Percentiles rank a stretch among this genome's conserved stretches.
Conservation (phyloP, 352 stramenopile genomes). For the Thalassiosira hispida region DNA sequence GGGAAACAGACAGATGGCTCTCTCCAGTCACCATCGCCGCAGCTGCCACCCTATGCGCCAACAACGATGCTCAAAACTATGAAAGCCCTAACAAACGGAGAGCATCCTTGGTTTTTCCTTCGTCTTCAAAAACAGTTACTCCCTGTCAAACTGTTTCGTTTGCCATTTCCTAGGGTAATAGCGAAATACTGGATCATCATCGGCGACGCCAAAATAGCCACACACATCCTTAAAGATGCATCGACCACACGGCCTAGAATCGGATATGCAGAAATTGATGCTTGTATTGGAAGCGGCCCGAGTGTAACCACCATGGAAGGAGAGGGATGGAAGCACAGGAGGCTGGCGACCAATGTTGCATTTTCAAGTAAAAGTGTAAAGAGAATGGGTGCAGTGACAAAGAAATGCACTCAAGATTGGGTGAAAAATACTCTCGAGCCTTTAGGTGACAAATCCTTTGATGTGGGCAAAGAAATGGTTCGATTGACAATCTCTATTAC, state of each 20-base stretch:
- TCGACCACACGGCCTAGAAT: background rate
- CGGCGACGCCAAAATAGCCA: background rate
- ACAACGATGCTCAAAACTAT: too few relatives aligned
- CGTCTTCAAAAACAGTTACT: too few relatives aligned
- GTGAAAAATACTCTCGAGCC: slow-evolving; percentile 14
- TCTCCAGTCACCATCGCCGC: too few relatives aligned
- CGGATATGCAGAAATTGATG: slow-evolving; percentile 1
- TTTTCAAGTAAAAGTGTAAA: slow-evolving; percentile 19
- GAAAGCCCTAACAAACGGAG: too few relatives aligned
- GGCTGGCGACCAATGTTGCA: slow-evolving; percentile 12
- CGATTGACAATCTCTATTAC: slow-evolving; percentile 19
- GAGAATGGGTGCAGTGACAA: slow-evolving; percentile 21
- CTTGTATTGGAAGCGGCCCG: slow-evolving; percentile 1
- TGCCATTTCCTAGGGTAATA: too few relatives aligned
- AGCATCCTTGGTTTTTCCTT: too few relatives aligned
- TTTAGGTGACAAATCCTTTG: background rate
- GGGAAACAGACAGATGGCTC: too few relatives aligned
- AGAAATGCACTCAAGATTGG: slow-evolving; percentile 5
- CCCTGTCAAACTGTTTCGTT: too few relatives aligned
- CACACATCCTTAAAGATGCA: slow-evolving; percentile 13
- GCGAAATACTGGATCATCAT: background rate
- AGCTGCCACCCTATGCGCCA: too few relatives aligned
- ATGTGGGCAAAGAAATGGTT: slow-evolving; percentile 32
- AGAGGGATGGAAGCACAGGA: slow-evolving; percentile 20
- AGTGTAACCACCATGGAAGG: slow-evolving; percentile 1